Conservation (phyloP, 164 flowering plant species). For the Pachysandra terminalis region DNA sequence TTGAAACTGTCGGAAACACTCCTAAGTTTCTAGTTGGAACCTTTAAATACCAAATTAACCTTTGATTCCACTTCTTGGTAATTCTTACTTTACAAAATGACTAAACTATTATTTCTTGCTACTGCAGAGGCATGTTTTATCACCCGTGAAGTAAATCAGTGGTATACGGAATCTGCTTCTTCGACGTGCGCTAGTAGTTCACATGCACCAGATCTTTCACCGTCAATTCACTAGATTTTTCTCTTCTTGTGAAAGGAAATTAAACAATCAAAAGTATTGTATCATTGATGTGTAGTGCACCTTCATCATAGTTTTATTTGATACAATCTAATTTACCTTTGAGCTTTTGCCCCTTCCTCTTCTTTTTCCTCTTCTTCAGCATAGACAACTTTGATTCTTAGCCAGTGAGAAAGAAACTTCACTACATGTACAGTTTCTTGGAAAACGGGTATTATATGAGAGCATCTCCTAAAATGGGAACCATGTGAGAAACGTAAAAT, state of each 20-base stretch:
- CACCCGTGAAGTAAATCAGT: constrained; percentile 56
- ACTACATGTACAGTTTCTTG: no score
- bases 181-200: constrained; percentile 14
- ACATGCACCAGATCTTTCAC: constrained; percentile 10
- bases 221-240: constrained; percentile 7
- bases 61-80: background rate
- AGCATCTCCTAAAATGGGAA: no score
- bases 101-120: background rate
- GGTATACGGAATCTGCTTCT: constrained; percentile 67
- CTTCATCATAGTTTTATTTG: background rate
- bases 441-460: no score
- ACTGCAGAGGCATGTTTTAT: constrained; percentile 78
- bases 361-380: no score
- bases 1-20: background rate
- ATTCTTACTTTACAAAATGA: background rate
- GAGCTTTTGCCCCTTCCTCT: background rate
- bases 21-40: background rate
- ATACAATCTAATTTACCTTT: background rate
- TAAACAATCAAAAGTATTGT: constrained; percentile 2
- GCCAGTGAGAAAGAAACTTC: no score
- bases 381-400: no score
- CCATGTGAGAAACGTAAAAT: no score
- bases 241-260: background rate
- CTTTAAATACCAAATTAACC: background rate
- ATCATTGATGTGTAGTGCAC: background rate